A percentile compares a stretch with the other conserved stretches of the same genome.
Conservation (phyloP, 2,329 filamentous ascomycete genomes). For the Diaporthe eres region DNA sequence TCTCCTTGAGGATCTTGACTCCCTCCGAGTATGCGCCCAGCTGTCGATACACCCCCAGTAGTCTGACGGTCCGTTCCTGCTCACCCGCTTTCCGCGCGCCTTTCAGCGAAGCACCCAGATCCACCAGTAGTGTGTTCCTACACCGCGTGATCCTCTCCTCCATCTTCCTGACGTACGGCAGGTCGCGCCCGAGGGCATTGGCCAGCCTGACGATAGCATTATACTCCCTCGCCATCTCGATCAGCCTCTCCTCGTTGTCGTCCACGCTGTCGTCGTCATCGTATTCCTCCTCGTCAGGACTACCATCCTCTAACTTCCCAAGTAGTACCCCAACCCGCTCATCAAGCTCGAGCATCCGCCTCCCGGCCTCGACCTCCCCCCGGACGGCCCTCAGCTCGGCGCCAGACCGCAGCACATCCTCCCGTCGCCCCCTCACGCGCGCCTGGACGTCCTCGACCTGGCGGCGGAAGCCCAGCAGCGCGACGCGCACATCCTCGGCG, state of each 20-base stretch:
- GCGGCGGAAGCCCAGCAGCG: conserved; percentile 85
- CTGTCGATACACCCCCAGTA: conserved; percentile 66
- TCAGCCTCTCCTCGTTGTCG: conserved; percentile 52
- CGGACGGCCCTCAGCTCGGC: conserved; percentile 77
- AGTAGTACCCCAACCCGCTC: conserved; percentile 75
- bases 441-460: conserved; percentile 82
- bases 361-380: conserved; percentile 71
- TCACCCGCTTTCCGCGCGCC: conserved; percentile 59
- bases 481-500: conserved; percentile 90
- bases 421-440: conserved; percentile 73
- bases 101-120: conserved; percentile 64
- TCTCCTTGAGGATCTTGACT: conserved; percentile 63
- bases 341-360: conserved; percentile 77
- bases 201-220: conserved; percentile 58
- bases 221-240: conserved; percentile 62
- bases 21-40: conserved; percentile 68
- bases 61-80: conserved; percentile 61
- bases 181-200: conserved; percentile 60
- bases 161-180: conserved; percentile 65
- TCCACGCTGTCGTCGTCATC: conserved; percentile 51
- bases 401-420: conserved; percentile 74
- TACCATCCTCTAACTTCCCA: conserved; percentile 60
- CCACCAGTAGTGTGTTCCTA: conserved; percentile 69
- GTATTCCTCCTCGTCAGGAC: conserved; percentile 49
- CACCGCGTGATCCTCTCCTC: conserved; percentile 67